Conservation (phyloP, 2,329 filamentous ascomycete species). For the Aspergillus melleus region DNA sequence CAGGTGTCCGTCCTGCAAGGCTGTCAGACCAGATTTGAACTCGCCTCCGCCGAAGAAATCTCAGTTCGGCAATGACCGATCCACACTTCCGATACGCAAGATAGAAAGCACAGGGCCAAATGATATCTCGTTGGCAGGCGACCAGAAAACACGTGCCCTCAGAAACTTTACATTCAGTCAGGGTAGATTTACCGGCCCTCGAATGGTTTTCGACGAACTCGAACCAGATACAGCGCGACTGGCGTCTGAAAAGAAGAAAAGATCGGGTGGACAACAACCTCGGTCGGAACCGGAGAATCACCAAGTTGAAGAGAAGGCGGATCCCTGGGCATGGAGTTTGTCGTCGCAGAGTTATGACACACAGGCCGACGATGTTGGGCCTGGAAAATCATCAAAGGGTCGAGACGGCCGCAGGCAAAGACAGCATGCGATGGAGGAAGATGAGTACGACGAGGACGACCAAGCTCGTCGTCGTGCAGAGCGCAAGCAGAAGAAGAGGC, state of each 20-base stretch:
- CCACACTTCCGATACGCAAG: background rate
- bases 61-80: background rate
- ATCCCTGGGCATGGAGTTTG: constrained; percentile 33
- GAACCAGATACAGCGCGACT: background rate
- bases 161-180: background rate
- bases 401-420: constrained; percentile 25
- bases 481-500: constrained; percentile 43
- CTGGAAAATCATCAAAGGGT: constrained; percentile 24
- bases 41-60: background rate
- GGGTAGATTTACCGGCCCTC: constrained; percentile 3
- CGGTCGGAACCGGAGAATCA: background rate
- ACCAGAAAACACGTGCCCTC: background rate
- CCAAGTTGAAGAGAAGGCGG: constrained; percentile 10
- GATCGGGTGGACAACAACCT: background rate
- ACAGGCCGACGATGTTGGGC: constrained; percentile 8
- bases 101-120: background rate
- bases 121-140: too few relatives aligned
- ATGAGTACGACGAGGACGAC: constrained; percentile 40
- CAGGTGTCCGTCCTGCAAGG: constrained; percentile 30
- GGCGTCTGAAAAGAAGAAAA: background rate
- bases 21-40: constrained; percentile 20
- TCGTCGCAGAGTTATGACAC: constrained; percentile 28
- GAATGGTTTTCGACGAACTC: background rate
- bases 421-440: constrained; percentile 29
- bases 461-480: constrained; percentile 34